Conservation (phyloP, 2,329 filamentous ascomycete genomes). For the Aspergillus sp. region DNA sequence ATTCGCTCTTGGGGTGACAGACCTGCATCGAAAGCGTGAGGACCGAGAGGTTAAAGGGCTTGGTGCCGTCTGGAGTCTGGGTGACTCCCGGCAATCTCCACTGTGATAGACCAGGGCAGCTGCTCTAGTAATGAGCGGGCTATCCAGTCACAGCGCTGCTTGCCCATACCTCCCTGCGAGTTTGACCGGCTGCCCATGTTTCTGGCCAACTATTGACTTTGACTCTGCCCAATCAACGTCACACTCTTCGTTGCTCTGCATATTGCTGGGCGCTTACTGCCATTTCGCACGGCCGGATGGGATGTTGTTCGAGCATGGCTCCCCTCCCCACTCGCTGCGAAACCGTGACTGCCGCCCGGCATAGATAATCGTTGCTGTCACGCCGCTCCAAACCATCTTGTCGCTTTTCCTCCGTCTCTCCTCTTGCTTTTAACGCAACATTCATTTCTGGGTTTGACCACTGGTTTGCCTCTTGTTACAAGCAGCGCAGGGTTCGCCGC, state of each 20-base stretch:
- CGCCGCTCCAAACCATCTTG: constrained; percentile 18
- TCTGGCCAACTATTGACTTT: constrained; percentile 10
- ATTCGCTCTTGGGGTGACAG: constrained; percentile 27
- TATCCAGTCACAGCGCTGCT: constrained; percentile 32
- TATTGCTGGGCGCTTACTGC: constrained; percentile 38
- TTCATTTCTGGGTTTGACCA: constrained; percentile 27
- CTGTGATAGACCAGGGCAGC: constrained; percentile 39
- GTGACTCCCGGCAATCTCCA: constrained; percentile 26
- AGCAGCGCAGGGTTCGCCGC: constrained; percentile 34
- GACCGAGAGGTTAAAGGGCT: constrained; percentile 15
- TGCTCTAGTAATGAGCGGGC: constrained; percentile 25
- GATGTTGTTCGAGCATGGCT: constrained; percentile 16
- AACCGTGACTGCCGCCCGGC: constrained; percentile 24
- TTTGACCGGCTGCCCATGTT: constrained; percentile 11
- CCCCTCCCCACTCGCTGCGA: constrained; percentile 25
- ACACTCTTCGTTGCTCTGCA: constrained; percentile 22
- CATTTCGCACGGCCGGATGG: constrained; percentile 23
- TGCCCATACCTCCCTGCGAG: constrained; percentile 6
- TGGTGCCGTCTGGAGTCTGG: constrained; percentile 16
- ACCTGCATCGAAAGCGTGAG: constrained; percentile 24
- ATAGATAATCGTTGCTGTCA: constrained; percentile 38
- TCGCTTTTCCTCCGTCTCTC: constrained; percentile 26
- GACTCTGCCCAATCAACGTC: constrained; percentile 23
- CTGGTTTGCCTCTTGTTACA: constrained; percentile 29
- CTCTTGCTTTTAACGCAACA: constrained; percentile 26